Percentiles rank a stretch among this genome's conserved stretches.
phyloP scores from a whole-genome alignment of 2,329 filamentous ascomycete species.

The Fusarium hostae region DNA sequence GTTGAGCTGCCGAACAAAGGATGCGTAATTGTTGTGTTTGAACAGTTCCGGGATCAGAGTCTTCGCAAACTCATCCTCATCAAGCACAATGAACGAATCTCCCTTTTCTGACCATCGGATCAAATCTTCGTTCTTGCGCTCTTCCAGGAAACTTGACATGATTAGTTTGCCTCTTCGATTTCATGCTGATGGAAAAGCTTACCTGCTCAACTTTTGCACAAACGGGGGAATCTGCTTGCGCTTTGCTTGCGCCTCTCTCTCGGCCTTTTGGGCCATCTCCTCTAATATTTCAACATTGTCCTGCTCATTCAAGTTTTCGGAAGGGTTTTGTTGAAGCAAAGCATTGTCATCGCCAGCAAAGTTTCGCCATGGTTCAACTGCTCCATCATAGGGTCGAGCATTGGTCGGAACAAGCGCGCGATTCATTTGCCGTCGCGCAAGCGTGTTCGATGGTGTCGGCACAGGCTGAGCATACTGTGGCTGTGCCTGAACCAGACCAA shows the following conservation, averaged over 20 bases:
- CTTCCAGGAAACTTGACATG: conserved; percentile 83
- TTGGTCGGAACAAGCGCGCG: conserved; percentile 60
- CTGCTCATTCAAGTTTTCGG: conserved; percentile 58
- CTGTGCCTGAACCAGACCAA: conserved; percentile 53
- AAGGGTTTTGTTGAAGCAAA: conserved; percentile 52
- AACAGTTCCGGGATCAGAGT: conserved; percentile 96
- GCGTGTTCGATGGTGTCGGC: conserved; percentile 58
- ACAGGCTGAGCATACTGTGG: conserved; percentile 48
- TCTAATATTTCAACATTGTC: conserved; percentile 84
- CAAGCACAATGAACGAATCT: conserved; percentile 94
- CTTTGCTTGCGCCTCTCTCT: conserved; percentile 88
- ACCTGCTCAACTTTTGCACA: conserved; percentile 98
- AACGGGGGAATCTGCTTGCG: conserved; percentile 97
- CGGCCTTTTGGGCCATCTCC: conserved; percentile 81
- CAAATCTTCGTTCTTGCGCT: conserved; percentile 90
- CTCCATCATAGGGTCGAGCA: conserved; percentile 52
- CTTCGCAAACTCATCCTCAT: conserved; percentile 98
- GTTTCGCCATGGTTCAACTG: conserved; percentile 54
- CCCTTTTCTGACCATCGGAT: conserved; percentile 98
- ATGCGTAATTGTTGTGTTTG: conserved; percentile 99
- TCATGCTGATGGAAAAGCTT: conserved; percentile 47
- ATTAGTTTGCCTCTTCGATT: conserved; percentile 35
- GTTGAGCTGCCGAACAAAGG: conserved; percentile 93
- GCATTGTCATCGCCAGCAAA: conserved; percentile 57
- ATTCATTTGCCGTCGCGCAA: conserved; percentile 64